Conservation (phyloP, 441 rosid genomes). For the Gossypium davidsonii region DNA sequence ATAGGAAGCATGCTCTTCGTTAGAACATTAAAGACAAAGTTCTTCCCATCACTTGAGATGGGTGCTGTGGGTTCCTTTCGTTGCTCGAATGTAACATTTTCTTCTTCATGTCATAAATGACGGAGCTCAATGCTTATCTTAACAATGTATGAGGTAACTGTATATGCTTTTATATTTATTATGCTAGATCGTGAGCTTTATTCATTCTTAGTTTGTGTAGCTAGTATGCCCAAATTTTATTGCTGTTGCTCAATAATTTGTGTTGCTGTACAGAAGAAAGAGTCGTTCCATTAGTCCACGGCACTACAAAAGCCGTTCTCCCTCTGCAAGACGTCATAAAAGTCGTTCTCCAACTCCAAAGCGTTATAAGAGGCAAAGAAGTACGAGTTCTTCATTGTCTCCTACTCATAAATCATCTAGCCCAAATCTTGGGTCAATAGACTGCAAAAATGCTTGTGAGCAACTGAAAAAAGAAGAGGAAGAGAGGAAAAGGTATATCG, state of each 20-base stretch:
- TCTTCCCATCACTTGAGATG: slow-evolving; percentile 42
- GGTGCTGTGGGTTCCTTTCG: slow-evolving; percentile 66
- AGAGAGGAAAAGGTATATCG: slow-evolving; percentile 78
- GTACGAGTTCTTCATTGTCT: slow-evolving; percentile 70
- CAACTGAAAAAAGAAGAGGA: slow-evolving; percentile 76
- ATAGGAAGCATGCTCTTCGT: slow-evolving; percentile 34
- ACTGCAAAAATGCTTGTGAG: slow-evolving; percentile 58
- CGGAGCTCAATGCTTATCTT: slow-evolving; percentile 81
- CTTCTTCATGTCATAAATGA: slow-evolving; percentile 92
- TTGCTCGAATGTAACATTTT: slow-evolving; percentile 79
- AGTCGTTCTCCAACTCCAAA: slow-evolving; percentile 69
- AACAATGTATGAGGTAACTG: slow-evolving; percentile 89
- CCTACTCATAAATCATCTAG: slow-evolving; percentile 53
- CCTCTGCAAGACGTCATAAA: slow-evolving; percentile 49
- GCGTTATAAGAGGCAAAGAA: slow-evolving; percentile 71
- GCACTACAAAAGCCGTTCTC: slow-evolving; percentile 61
- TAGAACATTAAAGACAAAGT: slow-evolving; percentile 31
- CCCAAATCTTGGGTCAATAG: slow-evolving; percentile 58
- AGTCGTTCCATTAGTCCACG: slow-evolving; percentile 77
- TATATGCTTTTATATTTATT: slow-evolving; percentile 45
- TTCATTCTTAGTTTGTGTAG: slow-evolving; percentile 27
- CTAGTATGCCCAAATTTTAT: slow-evolving; percentile 19
- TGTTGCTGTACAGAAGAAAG: slow-evolving; percentile 62
- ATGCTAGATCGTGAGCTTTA: slow-evolving; percentile 37
- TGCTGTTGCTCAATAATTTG: slow-evolving; percentile 37